A percentile compares a stretch with the other conserved stretches of the same genome.
These are phyloP conservation scores for Colletotrichum graminicola DNA, from an alignment of 2,329 filamentous ascomycete genomes.

Conservation along the genomic window DNA sequence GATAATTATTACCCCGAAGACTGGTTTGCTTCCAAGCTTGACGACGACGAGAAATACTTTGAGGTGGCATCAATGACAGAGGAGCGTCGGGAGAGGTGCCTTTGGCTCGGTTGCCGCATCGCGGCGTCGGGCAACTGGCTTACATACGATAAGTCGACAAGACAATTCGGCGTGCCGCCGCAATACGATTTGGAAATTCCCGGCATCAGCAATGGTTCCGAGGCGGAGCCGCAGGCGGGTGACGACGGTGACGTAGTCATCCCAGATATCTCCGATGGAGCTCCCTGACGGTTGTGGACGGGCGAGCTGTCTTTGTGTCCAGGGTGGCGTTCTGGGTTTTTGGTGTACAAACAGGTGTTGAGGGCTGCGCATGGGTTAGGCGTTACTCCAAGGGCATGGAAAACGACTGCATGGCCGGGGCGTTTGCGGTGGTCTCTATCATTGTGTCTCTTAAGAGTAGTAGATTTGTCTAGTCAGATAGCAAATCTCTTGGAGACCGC, in stretches of 20 bases:
- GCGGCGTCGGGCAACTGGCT: constrained; percentile 59
- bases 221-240: background rate
- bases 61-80: constrained; percentile 70
- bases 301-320: background rate
- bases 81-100: constrained; percentile 58
- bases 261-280: background rate
- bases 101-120: constrained; percentile 68
- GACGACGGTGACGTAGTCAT: background rate
- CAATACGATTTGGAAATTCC: constrained; percentile 24
- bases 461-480: no score
- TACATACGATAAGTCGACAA: constrained; percentile 54
- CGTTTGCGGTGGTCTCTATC: background rate
- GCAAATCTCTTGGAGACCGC: no score
- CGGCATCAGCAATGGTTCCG: background rate
- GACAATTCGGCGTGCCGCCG: constrained; percentile 55
- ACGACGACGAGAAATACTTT: constrained; percentile 76
- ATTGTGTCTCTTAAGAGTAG: no score
- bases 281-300: background rate
- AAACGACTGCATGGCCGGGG: background rate
- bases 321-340: constrained; percentile 56
- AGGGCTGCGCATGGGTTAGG: background rate
- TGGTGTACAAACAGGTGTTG: background rate
- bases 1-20: constrained; percentile 68
- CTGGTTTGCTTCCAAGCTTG: constrained; percentile 72
- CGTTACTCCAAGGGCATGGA: background rate